Conservation (phyloP, 106 monocot species). For the Apostasia shenzhenica region DNA sequence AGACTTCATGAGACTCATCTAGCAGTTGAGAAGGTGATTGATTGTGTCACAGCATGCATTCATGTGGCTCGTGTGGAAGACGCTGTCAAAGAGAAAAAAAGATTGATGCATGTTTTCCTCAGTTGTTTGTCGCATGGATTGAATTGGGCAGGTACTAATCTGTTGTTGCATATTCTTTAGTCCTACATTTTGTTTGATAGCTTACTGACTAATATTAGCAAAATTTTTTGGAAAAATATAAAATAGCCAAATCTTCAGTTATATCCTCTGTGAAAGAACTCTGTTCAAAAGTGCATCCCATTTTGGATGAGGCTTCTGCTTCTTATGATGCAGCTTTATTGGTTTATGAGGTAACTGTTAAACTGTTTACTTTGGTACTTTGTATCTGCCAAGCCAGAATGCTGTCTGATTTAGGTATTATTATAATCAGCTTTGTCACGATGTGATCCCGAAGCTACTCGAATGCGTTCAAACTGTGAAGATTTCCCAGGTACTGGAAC, state of each 20-base stretch:
- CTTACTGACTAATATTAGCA: not conserved
- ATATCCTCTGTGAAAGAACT: constrained; percentile 57
- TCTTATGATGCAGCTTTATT: constrained; percentile 26
- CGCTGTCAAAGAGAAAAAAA: constrained; percentile 43
- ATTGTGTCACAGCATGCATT: constrained; percentile 68
- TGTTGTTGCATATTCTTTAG: not conserved
- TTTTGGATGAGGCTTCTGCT: constrained; percentile 8
- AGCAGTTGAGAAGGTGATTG: constrained; percentile 77
- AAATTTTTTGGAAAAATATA: not conserved
- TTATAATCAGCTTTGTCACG: constrained; percentile 46
- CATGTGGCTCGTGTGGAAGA: constrained; percentile 45
- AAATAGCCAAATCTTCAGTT: constrained; percentile 60
- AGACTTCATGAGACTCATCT: constrained; percentile 34
- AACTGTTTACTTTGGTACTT: not conserved
- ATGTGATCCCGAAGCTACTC: constrained; percentile 44
- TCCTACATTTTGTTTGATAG: not conserved
- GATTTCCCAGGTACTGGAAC: constrained; percentile 59
- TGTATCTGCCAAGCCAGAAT: not conserved
- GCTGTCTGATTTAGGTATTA: not conserved
- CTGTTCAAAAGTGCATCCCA: constrained; percentile 41
- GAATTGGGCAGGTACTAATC: constrained; percentile 59
- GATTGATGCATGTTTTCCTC: constrained; percentile 43
- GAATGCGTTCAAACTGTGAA: constrained; percentile 63
- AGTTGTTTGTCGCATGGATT: constrained; percentile 52
- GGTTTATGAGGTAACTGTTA: constrained; percentile 41